These are phyloP conservation scores for Agapanthus africanus DNA, from an alignment of 106 monocot species.

Conservation along the genomic window DNA sequence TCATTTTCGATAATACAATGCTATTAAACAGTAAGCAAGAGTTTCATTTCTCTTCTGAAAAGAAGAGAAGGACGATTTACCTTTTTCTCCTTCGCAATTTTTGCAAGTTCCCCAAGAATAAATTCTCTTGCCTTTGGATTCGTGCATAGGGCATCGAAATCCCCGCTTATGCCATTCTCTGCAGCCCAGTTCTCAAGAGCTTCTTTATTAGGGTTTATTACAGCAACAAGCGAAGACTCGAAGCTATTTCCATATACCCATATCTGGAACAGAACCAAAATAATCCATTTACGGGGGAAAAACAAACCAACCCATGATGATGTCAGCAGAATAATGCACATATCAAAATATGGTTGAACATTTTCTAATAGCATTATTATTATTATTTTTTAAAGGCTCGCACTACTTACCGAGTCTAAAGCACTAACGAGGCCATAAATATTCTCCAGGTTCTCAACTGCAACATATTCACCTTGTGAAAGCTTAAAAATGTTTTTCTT, in stretches of 20 bases:
- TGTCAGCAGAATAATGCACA: not conserved
- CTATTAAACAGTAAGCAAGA: no score
- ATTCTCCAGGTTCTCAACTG: constrained; percentile 87
- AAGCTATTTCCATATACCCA: constrained; percentile 95
- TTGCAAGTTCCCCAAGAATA: constrained; percentile 63
- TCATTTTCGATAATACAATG: not conserved
- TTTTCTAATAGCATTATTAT: no score
- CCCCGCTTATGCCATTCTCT: constrained; percentile 48
- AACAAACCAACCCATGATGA: not conserved
- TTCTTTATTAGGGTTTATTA: constrained; percentile 64
- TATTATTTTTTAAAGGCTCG: no score
- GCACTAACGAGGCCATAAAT: constrained; percentile 50
- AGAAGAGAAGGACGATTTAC: no score
- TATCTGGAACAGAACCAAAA: constrained; percentile 37
- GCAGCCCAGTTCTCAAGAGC: constrained; percentile 69
- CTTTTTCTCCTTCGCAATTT: constrained; percentile 64
- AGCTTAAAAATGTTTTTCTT: constrained; percentile 97
- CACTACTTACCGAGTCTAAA: constrained; percentile 48
- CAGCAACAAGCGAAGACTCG: constrained; percentile 66
- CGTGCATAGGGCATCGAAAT: constrained; percentile 57
- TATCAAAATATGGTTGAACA: no score
- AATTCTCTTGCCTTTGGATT: constrained; percentile 57
- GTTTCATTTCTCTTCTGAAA: no score
- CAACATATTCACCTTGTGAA: constrained; percentile 93
- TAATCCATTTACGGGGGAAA: not conserved